phyloP scores from a whole-genome alignment of 202 grass and related monocot species.

The Tripidium arundinaceum region DNA sequence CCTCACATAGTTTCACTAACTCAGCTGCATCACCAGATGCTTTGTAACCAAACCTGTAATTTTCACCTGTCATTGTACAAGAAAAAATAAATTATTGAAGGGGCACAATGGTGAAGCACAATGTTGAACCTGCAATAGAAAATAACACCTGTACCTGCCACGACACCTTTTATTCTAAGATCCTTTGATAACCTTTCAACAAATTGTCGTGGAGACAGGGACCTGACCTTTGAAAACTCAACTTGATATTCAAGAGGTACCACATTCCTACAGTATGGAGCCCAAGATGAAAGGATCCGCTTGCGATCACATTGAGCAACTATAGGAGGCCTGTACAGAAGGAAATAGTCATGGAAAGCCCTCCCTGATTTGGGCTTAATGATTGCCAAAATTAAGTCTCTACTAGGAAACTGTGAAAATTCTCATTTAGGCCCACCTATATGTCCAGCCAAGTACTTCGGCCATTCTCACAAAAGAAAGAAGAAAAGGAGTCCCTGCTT shows the following conservation, averaged over 20 bases:
- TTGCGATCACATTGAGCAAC: constrained; percentile 81
- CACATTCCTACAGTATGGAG: constrained; percentile 66
- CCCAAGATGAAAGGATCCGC: constrained; percentile 81
- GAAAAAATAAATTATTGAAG: constrained; percentile 24
- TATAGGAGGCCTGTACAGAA: constrained; percentile 65
- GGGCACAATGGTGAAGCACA: constrained; percentile 2
- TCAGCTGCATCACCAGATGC: constrained; percentile 83
- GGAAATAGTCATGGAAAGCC: neutral
- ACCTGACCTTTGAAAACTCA: constrained; percentile 93
- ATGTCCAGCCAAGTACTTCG: constrained; percentile 94
- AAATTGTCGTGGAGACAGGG: constrained; percentile 86
- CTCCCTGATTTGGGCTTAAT: constrained; percentile 14
- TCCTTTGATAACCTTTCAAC: constrained; percentile 92
- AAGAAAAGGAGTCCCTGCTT: constrained; percentile 78
- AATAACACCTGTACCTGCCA: constrained; percentile 70
- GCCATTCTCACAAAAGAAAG: constrained; percentile 95
- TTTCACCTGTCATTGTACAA: constrained; percentile 67
- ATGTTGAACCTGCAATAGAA: constrained; percentile 22
- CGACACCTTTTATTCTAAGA: constrained; percentile 92
- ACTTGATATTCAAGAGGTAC: constrained; percentile 94
- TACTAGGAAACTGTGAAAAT: neutral
- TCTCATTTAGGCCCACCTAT: constrained; percentile 51
- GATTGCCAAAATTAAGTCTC: neutral
- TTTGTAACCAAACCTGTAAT: constrained; percentile 98
- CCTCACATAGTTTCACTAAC: constrained; percentile 78